Evolutionary conservation across 371 early-diverging fungal genomes (phyloP).

Genomic region (Smittium mucronatum): DNA sequence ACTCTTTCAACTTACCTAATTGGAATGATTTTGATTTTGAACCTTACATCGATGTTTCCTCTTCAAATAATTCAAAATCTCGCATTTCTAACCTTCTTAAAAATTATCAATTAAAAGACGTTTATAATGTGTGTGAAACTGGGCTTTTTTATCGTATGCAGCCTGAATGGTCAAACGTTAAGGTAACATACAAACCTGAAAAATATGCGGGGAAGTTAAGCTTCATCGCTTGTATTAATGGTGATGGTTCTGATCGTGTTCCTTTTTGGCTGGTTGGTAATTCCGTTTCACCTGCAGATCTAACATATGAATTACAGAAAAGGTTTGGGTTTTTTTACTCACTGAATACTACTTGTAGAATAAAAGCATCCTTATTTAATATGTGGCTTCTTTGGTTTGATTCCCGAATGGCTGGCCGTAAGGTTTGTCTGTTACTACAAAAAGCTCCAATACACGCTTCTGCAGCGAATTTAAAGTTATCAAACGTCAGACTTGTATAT

Average conservation of each 20-base stretch:
- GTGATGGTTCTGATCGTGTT: slow-evolving; percentile 8
- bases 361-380: slow-evolving; percentile 1
- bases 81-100: background rate
- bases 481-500: background rate
- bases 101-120: slow-evolving; percentile 1
- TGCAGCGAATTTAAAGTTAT: background rate
- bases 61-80: background rate
- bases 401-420: background rate
- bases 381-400: slow-evolving; percentile 9
- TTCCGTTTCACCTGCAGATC: background rate
- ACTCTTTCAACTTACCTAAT: background rate
- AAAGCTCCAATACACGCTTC: slow-evolving; percentile 2
- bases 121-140: slow-evolving; percentile 4
- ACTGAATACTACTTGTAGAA: background rate
- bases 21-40: background rate
- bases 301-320: background rate
- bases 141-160: slow-evolving; percentile 1
- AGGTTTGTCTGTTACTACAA: background rate
- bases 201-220: background rate
- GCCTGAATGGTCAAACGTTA: background rate
- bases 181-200: background rate
- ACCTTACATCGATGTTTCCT: background rate
- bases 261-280: slow-evolving; percentile 6
- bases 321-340: slow-evolving; percentile 5
- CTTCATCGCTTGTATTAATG: slow-evolving; percentile 4